These are phyloP conservation scores for Nicotiana undulata DNA, from an alignment of 257 asterid species.

Conservation along the genomic window DNA sequence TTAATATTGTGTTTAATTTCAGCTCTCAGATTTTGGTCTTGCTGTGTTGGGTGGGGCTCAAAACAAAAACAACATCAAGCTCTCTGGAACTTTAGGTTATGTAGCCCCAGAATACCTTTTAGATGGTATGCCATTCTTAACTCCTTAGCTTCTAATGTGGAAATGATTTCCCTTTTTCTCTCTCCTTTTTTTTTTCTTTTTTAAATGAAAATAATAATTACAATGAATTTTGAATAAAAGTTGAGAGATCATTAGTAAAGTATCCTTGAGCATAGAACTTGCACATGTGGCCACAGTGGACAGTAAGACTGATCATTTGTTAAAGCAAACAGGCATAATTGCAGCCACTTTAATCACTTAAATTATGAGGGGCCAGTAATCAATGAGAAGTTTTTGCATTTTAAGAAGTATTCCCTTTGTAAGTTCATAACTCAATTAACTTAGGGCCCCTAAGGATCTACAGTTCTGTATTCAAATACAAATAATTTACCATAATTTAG, in stretches of 20 bases:
- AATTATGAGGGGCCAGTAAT: neutral
- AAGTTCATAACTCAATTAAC: neutral
- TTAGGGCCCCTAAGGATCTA: neutral
- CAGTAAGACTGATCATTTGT: neutral
- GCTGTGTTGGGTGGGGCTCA: slow-evolving; percentile 50
- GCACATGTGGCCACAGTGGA: neutral
- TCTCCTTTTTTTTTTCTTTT: neutral
- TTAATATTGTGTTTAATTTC: slow-evolving; percentile 12
- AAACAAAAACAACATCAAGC: slow-evolving; percentile 48
- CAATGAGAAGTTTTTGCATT: neutral
- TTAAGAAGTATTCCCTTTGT: neutral
- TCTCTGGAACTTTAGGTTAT: slow-evolving; percentile 73
- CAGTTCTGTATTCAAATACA: neutral
- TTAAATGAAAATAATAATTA: neutral
- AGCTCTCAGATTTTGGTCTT: slow-evolving; percentile 76
- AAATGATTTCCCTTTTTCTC: neutral
- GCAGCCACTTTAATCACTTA: neutral
- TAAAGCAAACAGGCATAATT: neutral
- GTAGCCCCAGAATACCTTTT: slow-evolving; percentile 77
- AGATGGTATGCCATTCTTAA: slow-evolving; percentile 40
- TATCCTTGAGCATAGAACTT: neutral
- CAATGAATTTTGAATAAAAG: neutral
- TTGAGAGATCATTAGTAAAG: neutral
- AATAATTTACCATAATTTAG: neutral
- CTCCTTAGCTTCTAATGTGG: neutral